These are phyloP conservation scores for Leptodontidium sp. DNA, from an alignment of 2,329 filamentous ascomycete species.

Conservation along the genomic window DNA sequence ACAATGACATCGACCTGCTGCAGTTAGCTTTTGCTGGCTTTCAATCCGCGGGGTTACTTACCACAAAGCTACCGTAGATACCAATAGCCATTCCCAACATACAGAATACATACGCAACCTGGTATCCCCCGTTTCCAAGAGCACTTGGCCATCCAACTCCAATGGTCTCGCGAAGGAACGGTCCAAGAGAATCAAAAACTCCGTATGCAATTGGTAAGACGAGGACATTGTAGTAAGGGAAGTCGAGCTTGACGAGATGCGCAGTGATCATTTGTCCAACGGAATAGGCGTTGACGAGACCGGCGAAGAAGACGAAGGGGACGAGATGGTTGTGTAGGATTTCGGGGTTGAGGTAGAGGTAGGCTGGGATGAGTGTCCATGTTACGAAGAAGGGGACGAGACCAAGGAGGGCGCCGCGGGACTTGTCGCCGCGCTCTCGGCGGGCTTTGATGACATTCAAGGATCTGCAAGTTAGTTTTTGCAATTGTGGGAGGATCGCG, in stretches of 20 bases:
- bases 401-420: conserved; percentile 79
- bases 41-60: conserved; percentile 44
- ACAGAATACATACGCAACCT: conserved; percentile 89
- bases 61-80: conserved; percentile 96
- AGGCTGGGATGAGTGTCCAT: conserved; percentile 80
- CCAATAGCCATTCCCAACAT: conserved; percentile 86
- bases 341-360: conserved; percentile 83
- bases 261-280: conserved; percentile 96
- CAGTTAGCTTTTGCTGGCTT: conserved; percentile 20
- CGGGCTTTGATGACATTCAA: conserved; percentile 86
- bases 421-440: conserved; percentile 74
- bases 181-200: conserved; percentile 82
- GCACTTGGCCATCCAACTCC: conserved; percentile 77
- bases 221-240: conserved; percentile 91
- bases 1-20: conserved; percentile 86
- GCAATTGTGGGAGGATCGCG: conserved; percentile 19
- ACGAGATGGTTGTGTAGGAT: conserved; percentile 86
- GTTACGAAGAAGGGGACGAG: conserved; percentile 81
- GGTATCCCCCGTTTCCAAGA: conserved; percentile 80
- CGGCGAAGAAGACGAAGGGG: conserved; percentile 88
- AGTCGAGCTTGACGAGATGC: conserved; percentile 85
- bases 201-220: conserved; percentile 79
- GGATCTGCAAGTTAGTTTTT: conserved; percentile 57
- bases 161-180: conserved; percentile 64
- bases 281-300: conserved; percentile 91